Evolutionary conservation across 495 filamentous ascomycete genomes (phyloP).

Genomic region (Trichoderma virens): DNA sequence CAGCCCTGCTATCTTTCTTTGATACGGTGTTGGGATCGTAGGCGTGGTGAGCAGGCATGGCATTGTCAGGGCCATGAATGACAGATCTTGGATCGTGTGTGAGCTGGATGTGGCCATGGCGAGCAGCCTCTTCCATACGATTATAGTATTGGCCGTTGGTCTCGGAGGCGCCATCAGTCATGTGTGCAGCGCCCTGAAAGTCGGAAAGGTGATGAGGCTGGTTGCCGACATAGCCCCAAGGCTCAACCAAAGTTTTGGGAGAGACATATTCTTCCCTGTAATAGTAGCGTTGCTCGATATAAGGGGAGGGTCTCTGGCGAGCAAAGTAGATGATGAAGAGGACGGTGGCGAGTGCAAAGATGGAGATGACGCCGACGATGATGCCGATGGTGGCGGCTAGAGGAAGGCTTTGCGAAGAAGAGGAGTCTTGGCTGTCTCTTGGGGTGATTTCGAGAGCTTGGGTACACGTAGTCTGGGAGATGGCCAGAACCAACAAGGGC

Average conservation of each 20-base stretch:
- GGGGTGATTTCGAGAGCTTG: conserved; percentile 22
- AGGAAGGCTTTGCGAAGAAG: neutral
- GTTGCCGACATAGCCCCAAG: neutral
- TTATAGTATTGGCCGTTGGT: conserved; percentile 26
- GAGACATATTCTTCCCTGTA: neutral
- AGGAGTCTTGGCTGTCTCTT: conserved; percentile 28
- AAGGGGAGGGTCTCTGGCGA: conserved; percentile 21
- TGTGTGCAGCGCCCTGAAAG: neutral
- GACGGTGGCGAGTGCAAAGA: conserved; percentile 26
- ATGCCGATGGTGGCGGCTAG: conserved; percentile 35
- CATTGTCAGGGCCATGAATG: conserved; percentile 15
- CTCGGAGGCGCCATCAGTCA: neutral
- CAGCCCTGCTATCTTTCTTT: neutral
- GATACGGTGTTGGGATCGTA: conserved; percentile 31
- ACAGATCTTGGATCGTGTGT: conserved; percentile 13
- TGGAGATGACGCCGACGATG: conserved; percentile 28
- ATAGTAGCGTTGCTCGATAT: neutral
- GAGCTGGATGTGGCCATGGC: conserved; percentile 11
- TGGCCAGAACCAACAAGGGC: neutral
- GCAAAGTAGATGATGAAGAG: conserved; percentile 38
- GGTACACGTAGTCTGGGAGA: neutral
- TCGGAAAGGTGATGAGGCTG: neutral
- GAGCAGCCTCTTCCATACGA: conserved; percentile 14
- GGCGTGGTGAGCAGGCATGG: conserved; percentile 41
- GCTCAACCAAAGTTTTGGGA: neutral